phyloP scores from a whole-genome alignment of 257 asterid species.

The Catharanthus roseus region DNA sequence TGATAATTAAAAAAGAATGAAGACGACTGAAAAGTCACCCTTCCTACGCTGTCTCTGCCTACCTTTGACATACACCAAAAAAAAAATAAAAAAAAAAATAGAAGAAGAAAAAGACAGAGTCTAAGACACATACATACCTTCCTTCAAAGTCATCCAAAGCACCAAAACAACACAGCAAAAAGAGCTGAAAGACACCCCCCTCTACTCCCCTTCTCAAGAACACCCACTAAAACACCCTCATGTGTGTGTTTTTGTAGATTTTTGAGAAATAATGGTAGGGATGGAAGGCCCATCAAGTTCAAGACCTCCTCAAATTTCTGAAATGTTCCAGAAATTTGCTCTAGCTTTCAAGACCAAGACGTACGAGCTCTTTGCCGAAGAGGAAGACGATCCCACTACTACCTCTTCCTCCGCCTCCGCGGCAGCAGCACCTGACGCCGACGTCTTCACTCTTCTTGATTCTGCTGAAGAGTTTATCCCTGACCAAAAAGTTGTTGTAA shows the following conservation, averaged over 20 bases:
- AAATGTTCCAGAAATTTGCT: slow-evolving; percentile 90
- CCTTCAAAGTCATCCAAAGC: slow-evolving; percentile 65
- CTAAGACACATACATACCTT: slow-evolving; percentile 51
- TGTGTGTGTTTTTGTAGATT: slow-evolving; percentile 5
- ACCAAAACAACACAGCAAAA: slow-evolving; percentile 13
- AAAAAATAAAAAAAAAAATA: not conserved
- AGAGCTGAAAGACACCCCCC: not conserved
- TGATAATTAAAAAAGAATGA: slow-evolving; percentile 4
- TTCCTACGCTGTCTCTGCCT: slow-evolving; percentile 11
- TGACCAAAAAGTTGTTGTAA: slow-evolving; percentile 81
- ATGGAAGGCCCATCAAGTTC: slow-evolving; percentile 50
- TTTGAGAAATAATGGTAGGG: slow-evolving; percentile 36
- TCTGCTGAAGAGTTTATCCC: slow-evolving; percentile 87
- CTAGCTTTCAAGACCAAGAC: slow-evolving; percentile 82
- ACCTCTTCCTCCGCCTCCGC: too few relatives aligned
- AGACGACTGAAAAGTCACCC: slow-evolving; percentile 23
- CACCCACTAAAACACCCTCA: not conserved
- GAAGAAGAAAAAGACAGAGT: slow-evolving; percentile 9
- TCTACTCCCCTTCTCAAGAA: not conserved
- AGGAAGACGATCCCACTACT: slow-evolving; percentile 17
- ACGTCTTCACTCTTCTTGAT: slow-evolving; percentile 56
- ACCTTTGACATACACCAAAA: too few relatives aligned
- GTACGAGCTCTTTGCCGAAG: slow-evolving; percentile 77
- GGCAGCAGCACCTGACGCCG: too few relatives aligned
- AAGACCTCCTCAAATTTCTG: slow-evolving; percentile 68